Base-by-base conservation (phyloP, 2,329 filamentous ascomycete species). In the Scytalidium sp. region DNA sequence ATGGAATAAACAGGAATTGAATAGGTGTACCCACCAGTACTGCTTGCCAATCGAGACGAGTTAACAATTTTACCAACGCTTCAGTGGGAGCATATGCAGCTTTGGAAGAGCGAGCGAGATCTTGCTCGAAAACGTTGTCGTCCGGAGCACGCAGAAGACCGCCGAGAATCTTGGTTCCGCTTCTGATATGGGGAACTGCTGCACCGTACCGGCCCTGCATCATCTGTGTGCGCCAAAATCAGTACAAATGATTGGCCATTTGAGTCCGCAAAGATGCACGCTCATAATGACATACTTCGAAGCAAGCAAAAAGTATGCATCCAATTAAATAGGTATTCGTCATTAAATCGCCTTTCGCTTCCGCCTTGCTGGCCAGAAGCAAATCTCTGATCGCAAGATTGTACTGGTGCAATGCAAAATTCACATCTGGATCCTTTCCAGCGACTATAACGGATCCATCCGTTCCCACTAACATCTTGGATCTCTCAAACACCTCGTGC, bases 201-300 rank as follows among this genome's bases (percentile, higher is more conserved):
- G 25, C 25, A 13, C 25, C 25, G 13, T 29, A 29, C 25, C 25
- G 25, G 7, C 25, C 25, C 13, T 29, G 25, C 25, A 29, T 29
- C 25, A 29, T 29, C 25, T 29, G 13, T 29, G 13, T 13, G 13
- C 25, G 25, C 25, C 8, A 29, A 29, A 13, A 29, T 29, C 25
- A 29, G 25, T 29, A 29, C 25, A 29, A n/a, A n/a, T n/a, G n/a
- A 29, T 29, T 29, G 13, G 8, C 25, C 8, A 29, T 29, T 8
- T 29, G 13, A 29, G 13, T 29, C 25, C 25, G 25, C 25, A 29
- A 29, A 29, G 13, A 71, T n/a, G n/a, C n/a, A n/a, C n/a, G n/a
- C 3, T 3, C 3, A 3, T 11, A 19, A 20, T 3, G 19, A 44
- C 19, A 10, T 23, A 44, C 42, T 9, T 44, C 42, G 21, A 44